Base-by-base conservation (phyloP, 2,329 filamentous ascomycete species). In the Xylariaceae sp. region DNA sequence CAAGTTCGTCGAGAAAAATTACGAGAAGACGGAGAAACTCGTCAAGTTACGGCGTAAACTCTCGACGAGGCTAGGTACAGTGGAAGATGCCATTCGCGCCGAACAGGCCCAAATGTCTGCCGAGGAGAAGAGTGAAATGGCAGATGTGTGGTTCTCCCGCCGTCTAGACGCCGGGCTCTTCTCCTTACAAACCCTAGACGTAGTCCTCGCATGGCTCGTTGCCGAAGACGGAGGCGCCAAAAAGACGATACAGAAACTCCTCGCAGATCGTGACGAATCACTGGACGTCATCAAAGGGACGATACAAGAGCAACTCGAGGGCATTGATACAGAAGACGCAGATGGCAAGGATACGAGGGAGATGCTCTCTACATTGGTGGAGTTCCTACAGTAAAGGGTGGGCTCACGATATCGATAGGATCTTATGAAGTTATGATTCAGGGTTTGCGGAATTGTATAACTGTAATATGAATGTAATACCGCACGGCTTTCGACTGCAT, bases 1-100 rank as follows among this genome's bases (percentile, higher is more conserved):
- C 44, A 99, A 99, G 66, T 97, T 97, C 63, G 88, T 96, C 16
- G 94, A 99, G 69, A 96, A 90, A 66, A 86, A 96, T 59, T 96
- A 95, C 67, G 90, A 87, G 60, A 97, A 97, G 75, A 83, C 90
- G 36, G 73, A 67, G 6, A 89, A 86, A 66, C 75, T 97, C 5
- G 69, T 96, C 34, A 76, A 80, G 54, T 70, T 97, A 44, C 82
- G 92, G 39, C 74, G 82, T 44, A 87, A 89, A 12, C 96, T 91
- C 66, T 80, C 81, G 0, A 74, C 78, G 0, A 79, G 82, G 14
- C 71, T 95, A 1, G 74, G 72, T 0, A 73, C 77, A 0, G 84
- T 89, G 1, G 87, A 92, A 47, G 71, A 77, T 47, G 74, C 79
- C 46, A 86, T 92, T 50, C 75, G 66, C 16, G 69, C 72, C 55